phyloP scores from a whole-genome alignment of 805 yeast species.

The Limtongia smithiae region DNA sequence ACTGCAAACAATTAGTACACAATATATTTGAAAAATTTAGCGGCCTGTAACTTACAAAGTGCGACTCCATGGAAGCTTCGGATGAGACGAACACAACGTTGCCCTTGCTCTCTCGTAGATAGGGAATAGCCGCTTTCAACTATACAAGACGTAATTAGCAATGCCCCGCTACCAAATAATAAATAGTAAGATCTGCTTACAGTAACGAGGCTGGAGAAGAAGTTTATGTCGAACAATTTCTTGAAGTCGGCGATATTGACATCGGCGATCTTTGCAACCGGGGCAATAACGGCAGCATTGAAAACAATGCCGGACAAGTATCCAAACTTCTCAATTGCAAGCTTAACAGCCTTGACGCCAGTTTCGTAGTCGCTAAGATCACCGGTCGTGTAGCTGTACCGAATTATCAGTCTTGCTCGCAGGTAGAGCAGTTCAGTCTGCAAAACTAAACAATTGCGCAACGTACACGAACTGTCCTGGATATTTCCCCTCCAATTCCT shows the following conservation, averaged over 20 bases:
- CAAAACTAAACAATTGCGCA: slow-evolving; percentile 3
- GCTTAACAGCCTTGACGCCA: slow-evolving; percentile 40
- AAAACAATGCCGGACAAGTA: slow-evolving; percentile 53
- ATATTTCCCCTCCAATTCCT: slow-evolving; percentile 43
- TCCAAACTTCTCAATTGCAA: slow-evolving; percentile 49
- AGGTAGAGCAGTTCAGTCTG: background rate
- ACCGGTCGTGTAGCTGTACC: slow-evolving; percentile 43
- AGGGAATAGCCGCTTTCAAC: slow-evolving; percentile 49
- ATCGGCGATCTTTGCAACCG: slow-evolving; percentile 54
- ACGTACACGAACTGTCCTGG: slow-evolving; percentile 35
- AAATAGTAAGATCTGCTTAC: slow-evolving; percentile 3
- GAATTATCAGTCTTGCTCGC: slow-evolving; percentile 7
- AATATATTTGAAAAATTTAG: background rate
- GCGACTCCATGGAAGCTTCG: slow-evolving; percentile 53
- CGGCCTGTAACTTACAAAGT: slow-evolving; percentile 17
- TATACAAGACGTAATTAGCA: background rate
- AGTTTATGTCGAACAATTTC: slow-evolving; percentile 65
- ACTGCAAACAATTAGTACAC: slow-evolving; percentile 27
- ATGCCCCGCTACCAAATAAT: background rate
- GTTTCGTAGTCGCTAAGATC: slow-evolving; percentile 48
- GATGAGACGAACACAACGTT: slow-evolving; percentile 74
- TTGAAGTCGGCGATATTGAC: slow-evolving; percentile 62
- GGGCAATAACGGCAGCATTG: slow-evolving; percentile 76
- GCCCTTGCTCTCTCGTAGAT: slow-evolving; percentile 55
- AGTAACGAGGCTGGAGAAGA: slow-evolving; percentile 62